Percentiles rank a stretch among this genome's conserved stretches.
Evolutionary conservation across 768 basidiomycete genomes (phyloP).

Genomic region (Suillus ampliporus): DNA sequence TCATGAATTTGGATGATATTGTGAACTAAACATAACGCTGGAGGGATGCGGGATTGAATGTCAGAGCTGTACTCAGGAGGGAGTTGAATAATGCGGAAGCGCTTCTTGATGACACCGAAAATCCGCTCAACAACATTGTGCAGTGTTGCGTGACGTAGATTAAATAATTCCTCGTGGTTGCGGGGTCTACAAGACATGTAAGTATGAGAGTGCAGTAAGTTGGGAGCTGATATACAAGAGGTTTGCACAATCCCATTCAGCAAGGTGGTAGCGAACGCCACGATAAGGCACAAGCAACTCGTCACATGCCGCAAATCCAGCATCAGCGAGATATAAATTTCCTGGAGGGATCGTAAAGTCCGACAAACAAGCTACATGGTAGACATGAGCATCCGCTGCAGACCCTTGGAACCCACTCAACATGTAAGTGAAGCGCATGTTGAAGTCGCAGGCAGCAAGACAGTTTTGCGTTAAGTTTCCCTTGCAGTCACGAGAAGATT

Average conservation of each 20-base stretch:
- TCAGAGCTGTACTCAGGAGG: constrained; percentile 18
- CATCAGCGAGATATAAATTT: constrained; percentile 35
- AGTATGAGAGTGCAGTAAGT: too few species aligned
- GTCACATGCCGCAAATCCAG: too few species aligned
- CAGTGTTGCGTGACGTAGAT: constrained; percentile 26
- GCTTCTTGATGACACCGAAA: constrained; percentile 26
- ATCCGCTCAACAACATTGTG: constrained; percentile 27
- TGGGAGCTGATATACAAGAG: too few species aligned
- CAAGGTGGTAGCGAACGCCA: too few species aligned
- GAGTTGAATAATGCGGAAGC: constrained; percentile 18
- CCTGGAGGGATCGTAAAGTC: constrained; percentile 39
- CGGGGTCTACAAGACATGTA: too few species aligned
- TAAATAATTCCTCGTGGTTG: too few species aligned
- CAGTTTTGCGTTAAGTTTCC: constrained; percentile 41
- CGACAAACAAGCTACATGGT: constrained; percentile 28
- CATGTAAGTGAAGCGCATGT: constrained; percentile 42
- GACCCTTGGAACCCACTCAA: constrained; percentile 48
- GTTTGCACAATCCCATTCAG: too few species aligned
- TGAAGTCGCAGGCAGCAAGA: constrained; percentile 40
- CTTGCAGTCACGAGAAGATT: constrained; percentile 22
- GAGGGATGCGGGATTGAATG: constrained; percentile 27
- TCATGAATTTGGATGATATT: constrained; percentile 30
- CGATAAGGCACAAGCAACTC: too few species aligned
- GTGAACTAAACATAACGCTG: constrained; percentile 26
- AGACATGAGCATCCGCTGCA: constrained; percentile 41